Conservation (phyloP, 1,284 basidiomycete species). For the Rhizopogon parksii region DNA sequence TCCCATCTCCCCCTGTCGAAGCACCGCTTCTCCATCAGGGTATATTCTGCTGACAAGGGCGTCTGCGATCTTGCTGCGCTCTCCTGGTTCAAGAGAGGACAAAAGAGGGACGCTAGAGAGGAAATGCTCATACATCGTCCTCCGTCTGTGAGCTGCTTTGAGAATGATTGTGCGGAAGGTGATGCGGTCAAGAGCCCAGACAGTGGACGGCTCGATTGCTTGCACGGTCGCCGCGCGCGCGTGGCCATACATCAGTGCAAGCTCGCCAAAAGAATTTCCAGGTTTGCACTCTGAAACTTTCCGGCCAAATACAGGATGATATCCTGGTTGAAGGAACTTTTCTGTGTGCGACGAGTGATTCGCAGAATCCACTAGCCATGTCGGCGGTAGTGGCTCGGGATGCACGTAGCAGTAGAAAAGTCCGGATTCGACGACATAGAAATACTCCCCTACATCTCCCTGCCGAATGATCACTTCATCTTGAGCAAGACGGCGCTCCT, state of each 20-base stretch:
- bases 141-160: conserved; percentile 77
- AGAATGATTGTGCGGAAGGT: conserved; percentile 98
- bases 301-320: conserved; percentile 68
- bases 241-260: conserved; percentile 97
- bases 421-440: conserved; percentile 94
- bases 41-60: conserved; percentile 84
- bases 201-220: conserved; percentile 74
- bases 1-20: conserved; percentile 89
- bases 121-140: conserved; percentile 96
- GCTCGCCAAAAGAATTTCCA: conserved; percentile 90
- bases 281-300: conserved; percentile 83
- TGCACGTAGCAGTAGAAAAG: conserved; percentile 84
- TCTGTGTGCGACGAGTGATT: conserved; percentile 32
- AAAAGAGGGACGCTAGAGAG: conserved; percentile 88
- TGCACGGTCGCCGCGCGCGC: conserved; percentile 93
- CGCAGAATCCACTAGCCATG: conserved; percentile 42
- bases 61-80: conserved; percentile 95
- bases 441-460: conserved; percentile 95
- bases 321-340: conserved; percentile 56
- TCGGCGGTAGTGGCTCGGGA: conserved; percentile 53
- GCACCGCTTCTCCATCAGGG: conserved; percentile 79
- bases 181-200: conserved; percentile 95
- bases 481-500: conserved; percentile 69
- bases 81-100: conserved; percentile 77
- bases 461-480: conserved; percentile 91